A percentile compares a stretch with the other conserved stretches of the same genome.
These are phyloP conservation scores for Trametes cubensis DNA, from an alignment of 768 basidiomycete species.

Conservation along the genomic window DNA sequence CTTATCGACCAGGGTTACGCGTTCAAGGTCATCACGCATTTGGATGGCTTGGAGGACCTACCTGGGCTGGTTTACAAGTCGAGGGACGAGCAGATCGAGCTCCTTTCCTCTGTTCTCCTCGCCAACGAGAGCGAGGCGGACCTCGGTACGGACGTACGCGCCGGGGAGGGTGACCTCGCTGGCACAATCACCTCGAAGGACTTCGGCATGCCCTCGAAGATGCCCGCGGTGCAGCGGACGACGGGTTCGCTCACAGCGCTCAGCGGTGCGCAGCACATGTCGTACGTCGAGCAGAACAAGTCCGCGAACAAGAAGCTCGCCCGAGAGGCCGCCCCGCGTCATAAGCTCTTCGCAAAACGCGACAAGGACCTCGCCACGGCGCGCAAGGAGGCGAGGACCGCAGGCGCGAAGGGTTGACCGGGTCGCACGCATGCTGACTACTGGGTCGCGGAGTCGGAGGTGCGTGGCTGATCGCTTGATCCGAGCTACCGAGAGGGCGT, in stretches of 20 bases:
- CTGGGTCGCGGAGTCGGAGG: background rate
- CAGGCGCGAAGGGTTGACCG: conserved; percentile 25
- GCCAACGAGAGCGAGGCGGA: conserved; percentile 92
- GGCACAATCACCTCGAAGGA: conserved; percentile 87
- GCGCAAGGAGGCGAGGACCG: conserved; percentile 46
- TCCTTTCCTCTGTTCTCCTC: conserved; percentile 89
- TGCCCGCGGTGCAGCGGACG: conserved; percentile 73
- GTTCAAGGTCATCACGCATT: conserved; percentile 98
- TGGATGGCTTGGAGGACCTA: conserved; percentile 87
- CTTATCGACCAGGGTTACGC: conserved; percentile 98
- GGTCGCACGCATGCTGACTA: background rate
- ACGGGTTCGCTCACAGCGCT: conserved; percentile 81
- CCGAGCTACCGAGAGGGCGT: background rate
- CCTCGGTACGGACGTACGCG: conserved; percentile 80
- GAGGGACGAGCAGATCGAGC: conserved; percentile 91
- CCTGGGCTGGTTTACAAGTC: conserved; percentile 91
- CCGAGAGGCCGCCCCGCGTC: conserved; percentile 53
- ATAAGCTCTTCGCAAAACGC: conserved; percentile 82
- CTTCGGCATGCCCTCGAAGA: conserved; percentile 70
- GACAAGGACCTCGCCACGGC: conserved; percentile 71
- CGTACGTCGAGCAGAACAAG: conserved; percentile 90
- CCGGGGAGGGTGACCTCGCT: conserved; percentile 81
- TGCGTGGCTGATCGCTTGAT: background rate
- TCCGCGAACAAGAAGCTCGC: conserved; percentile 83
- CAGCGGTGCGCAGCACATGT: conserved; percentile 91